Evolutionary conservation across 2,329 filamentous ascomycete genomes (phyloP).

Genomic region (Lasiodiplodia sp.): DNA sequence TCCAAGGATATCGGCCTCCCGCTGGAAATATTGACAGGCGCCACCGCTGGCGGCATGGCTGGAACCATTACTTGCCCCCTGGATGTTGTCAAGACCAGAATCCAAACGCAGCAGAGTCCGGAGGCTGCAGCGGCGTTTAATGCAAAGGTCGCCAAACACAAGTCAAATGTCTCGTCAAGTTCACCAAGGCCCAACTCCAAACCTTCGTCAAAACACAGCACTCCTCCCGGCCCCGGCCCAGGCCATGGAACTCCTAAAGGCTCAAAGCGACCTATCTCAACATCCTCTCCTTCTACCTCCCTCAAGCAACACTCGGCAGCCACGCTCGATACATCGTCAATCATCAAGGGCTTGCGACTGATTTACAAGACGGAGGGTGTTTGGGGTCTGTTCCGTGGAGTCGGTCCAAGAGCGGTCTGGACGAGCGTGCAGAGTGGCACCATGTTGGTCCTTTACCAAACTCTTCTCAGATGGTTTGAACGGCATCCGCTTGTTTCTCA

Average conservation of each 20-base stretch:
- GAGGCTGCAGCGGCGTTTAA: constrained; percentile 33
- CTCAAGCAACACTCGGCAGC: constrained; percentile 79
- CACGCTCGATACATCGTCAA: constrained; percentile 86
- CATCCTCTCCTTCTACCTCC: constrained; percentile 85
- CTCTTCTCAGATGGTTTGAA: constrained; percentile 79
- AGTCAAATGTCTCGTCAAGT: constrained; percentile 4
- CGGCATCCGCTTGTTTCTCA: constrained; percentile 50
- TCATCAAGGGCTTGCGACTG: constrained; percentile 80
- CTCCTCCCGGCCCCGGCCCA: constrained; percentile 35
- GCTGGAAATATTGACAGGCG: constrained; percentile 87
- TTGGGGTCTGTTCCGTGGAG: constrained; percentile 90
- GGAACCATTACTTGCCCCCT: constrained; percentile 94
- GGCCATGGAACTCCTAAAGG: constrained; percentile 38
- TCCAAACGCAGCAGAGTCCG: constrained; percentile 86
- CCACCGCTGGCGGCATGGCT: constrained; percentile 87
- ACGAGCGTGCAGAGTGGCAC: constrained; percentile 96
- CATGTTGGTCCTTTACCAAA: constrained; percentile 96
- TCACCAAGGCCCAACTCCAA: constrained; percentile 10
- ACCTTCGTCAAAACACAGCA: constrained; percentile 40
- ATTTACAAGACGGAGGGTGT: constrained; percentile 92
- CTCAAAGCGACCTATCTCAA: constrained; percentile 81
- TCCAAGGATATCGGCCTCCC: constrained; percentile 84
- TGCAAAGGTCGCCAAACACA: not conserved
- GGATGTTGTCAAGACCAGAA: constrained; percentile 95
- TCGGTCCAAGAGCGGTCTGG: constrained; percentile 92